A percentile compares a stretch with the other conserved stretches of the same genome.
Evolutionary conservation across 2,329 filamentous ascomycete genomes (phyloP).

Genomic region (Trematosphaeria pertusa): DNA sequence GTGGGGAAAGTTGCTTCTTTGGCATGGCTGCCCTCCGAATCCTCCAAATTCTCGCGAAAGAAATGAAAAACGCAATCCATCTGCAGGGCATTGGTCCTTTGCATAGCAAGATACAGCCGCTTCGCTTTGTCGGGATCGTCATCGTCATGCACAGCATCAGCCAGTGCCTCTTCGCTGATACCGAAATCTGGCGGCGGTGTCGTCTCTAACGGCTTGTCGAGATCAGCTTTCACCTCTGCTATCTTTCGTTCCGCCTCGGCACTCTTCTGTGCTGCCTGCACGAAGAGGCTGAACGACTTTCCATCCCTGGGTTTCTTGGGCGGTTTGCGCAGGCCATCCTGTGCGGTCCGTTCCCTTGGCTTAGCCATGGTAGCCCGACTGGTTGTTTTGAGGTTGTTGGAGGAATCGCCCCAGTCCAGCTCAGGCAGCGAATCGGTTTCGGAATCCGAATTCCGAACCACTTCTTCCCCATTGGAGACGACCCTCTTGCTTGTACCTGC

Average conservation of each 20-base stretch:
- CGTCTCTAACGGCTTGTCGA: constrained; percentile 30
- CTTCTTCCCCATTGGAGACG: constrained; percentile 59
- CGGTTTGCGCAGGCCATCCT: constrained; percentile 18
- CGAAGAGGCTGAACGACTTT: constrained; percentile 30
- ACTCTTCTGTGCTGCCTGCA: constrained; percentile 32
- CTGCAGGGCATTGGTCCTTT: constrained; percentile 66
- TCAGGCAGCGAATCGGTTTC: constrained; percentile 61
- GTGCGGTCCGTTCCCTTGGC: background rate
- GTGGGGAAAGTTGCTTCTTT: constrained; percentile 19
- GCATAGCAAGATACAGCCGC: constrained; percentile 64
- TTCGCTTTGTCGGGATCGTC: constrained; percentile 70
- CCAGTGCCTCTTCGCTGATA: constrained; percentile 35
- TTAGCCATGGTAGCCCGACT: constrained; percentile 8
- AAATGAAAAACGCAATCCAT: constrained; percentile 64
- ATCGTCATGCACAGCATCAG: constrained; percentile 64
- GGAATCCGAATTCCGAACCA: constrained; percentile 73
- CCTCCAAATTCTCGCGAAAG: constrained; percentile 44
- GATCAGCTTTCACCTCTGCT: constrained; percentile 30
- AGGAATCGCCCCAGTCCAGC: constrained; percentile 54
- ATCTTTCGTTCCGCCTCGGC: constrained; percentile 35
- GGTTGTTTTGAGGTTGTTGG: constrained; percentile 15
- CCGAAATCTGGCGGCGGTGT: constrained; percentile 6
- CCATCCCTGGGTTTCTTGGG: constrained; percentile 19
- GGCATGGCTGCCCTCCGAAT: constrained; percentile 1
- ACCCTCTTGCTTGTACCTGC: constrained; percentile 54